Evolutionary conservation across 768 basidiomycete genomes (phyloP), one percentile per base, ranked within the genome.

Genomic region (Mycena amicta): DNA sequence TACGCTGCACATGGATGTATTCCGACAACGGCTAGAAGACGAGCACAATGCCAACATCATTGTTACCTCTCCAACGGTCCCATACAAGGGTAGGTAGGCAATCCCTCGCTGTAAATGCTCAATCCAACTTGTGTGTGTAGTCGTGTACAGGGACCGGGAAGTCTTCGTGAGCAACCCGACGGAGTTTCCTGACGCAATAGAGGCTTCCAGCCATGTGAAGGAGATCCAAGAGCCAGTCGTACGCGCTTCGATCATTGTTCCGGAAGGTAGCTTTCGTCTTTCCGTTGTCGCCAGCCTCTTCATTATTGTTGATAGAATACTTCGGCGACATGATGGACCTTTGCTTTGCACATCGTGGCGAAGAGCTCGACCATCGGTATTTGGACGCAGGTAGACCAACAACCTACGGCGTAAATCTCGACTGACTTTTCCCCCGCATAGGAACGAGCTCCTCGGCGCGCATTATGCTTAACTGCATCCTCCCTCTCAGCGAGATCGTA

Each of bases 311-410:
- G 53, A 13, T 57, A 94, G 94, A 93, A 61, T 95, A 94, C 70
- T 87, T 97, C 30, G 96, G 96, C 6, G 89, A 90, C 45, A 95
- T 99, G 89, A 95, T 98, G 90, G 90, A 92, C 39, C 82, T 98
- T 1, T 97, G 95, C 69, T 91, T 86, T 70, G 79, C 83, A 4
- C 93, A 92, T 68, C 86, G 97, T 47, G 96, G 88, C 2, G 85
- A 89, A 55, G 85, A 92, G 47, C 72, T 96, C 52, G 89, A 95
- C 37, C 89, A 95, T 73, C 83, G 83, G 29, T 93, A 95, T 68
- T 79, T 98, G 20, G 93, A 96, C 53, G 71, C 74, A 56, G 62
- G 62, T n/a, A 72, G 75, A 2, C 50, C 56, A 26, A 20, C n/a
- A n/a, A 8, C 33, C 33, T 8, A 8, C 33, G 18, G 33, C 23